These are phyloP conservation scores for Eurotiales sp. DNA, from an alignment of 2,329 filamentous ascomycete species.

Conservation along the genomic window DNA sequence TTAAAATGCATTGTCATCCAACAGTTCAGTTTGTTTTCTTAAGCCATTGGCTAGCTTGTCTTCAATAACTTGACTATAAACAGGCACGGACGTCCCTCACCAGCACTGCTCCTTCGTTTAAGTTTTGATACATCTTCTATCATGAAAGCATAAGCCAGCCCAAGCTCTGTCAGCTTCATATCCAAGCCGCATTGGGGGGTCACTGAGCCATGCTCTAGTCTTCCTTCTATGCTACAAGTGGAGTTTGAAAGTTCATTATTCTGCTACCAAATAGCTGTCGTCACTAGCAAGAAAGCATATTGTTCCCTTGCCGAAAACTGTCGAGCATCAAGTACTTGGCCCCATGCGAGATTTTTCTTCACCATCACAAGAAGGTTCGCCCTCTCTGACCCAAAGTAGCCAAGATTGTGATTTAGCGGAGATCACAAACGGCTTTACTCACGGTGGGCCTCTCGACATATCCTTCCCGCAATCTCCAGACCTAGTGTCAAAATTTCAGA, in stretches of 20 bases:
- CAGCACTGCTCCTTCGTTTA: background rate
- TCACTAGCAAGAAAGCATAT: background rate
- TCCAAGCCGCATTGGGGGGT: background rate
- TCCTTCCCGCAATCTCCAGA: conserved; percentile 7
- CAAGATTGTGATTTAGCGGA: conserved; percentile 16
- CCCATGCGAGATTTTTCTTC: conserved; percentile 13
- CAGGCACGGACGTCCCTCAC: conserved; percentile 11
- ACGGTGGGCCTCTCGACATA: conserved; percentile 13
- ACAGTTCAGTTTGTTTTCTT: conserved; percentile 1
- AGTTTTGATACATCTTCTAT: background rate
- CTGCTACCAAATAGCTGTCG: background rate
- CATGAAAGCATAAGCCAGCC: background rate
- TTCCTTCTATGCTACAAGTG: background rate
- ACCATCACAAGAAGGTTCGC: conserved; percentile 14
- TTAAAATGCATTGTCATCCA: conserved; percentile 10
- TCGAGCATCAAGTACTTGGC: conserved; percentile 4
- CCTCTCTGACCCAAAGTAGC: conserved; percentile 11
- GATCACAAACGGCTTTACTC: conserved; percentile 14
- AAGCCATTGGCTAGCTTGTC: background rate
- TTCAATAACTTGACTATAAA: conserved; percentile 7
- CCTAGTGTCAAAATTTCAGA: background rate
- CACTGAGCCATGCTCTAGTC: background rate
- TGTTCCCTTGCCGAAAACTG: background rate
- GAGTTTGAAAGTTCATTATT: background rate
- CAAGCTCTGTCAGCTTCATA: conserved; percentile 3